Base-by-base conservation (phyloP, 2,329 filamentous ascomycete genomes). In the Stemphylium vesicarium region DNA sequence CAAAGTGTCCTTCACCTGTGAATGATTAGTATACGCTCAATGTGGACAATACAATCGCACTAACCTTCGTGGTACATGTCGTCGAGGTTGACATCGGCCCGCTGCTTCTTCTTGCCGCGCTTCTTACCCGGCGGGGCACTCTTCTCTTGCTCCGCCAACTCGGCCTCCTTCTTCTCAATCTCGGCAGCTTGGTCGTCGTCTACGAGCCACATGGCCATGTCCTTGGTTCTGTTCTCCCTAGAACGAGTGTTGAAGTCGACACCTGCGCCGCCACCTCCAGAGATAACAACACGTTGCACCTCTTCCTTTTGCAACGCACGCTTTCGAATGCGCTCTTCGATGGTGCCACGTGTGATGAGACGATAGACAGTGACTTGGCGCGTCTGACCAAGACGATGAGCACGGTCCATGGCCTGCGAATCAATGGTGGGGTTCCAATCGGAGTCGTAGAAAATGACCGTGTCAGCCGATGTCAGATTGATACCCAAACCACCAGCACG, bases 371-470 rank as follows among this genome's bases (percentile, higher is more conserved):
- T 97, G 53, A 99, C 95, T 78, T 99, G 95, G 64, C 86, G 87
- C 2, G 94, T 98, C 77, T 99, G 94, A 44, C 95, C 95, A 32
- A 99, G 85, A 85, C 95, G 91, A 85, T 99, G 95, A 11, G 95
- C 95, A 76, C 95, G 90, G 77, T 99, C 95, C 95, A 98, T 98
- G 77, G 95, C 95, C 76, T 99, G 95, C 48, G 91, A 96, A 75
- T 99, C 95, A 70, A 98, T 98, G 3, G 95, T 98, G 0, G 95
- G 95, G 75, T 99, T 99, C 95, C 95, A 99, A 76, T 99, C 95
- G 10, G 92, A 96, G 75, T 99, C 95, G 83, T 99, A 99, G 81
- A 99, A 99, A 77, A 99, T 98, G 78, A 99, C 95, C 0, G 95
- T 99, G 75, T 99, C 95, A 16, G 95, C 95, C 47, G 91, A 89